phyloP scores from a whole-genome alignment of 2,329 filamentous ascomycete species.

The Didymella arachidicola region DNA sequence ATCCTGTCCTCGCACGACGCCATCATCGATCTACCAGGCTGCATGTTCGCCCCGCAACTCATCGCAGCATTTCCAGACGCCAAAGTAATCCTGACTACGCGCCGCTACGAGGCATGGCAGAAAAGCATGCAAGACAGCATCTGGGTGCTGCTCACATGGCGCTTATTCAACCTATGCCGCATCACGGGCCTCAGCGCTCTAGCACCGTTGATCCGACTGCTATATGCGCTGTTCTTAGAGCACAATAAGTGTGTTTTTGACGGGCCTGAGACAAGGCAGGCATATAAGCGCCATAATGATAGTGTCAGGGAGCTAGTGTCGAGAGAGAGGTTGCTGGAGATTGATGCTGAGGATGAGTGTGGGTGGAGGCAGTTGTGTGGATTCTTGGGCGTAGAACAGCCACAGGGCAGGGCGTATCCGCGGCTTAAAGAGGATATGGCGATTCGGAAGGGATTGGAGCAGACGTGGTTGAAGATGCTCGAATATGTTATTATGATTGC shows the following conservation, averaged over 20 bases:
- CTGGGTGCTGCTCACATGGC: slow-evolving; percentile 38
- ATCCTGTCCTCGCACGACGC: slow-evolving; percentile 56
- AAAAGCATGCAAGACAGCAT: slow-evolving; percentile 36
- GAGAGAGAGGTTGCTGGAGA: slow-evolving; percentile 34
- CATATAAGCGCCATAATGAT: slow-evolving; percentile 38
- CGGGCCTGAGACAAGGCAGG: slow-evolving; percentile 28
- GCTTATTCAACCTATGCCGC: slow-evolving; percentile 29
- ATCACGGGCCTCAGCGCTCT: slow-evolving; percentile 32
- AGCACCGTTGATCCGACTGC: slow-evolving; percentile 34
- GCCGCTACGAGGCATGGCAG: slow-evolving; percentile 40
- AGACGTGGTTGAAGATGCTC: no score
- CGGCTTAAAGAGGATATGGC: no score
- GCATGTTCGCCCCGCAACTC: slow-evolving; percentile 39
- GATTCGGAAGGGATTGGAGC: no score
- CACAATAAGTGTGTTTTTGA: slow-evolving; percentile 38
- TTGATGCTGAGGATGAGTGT: slow-evolving; percentile 28
- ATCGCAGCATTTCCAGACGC: slow-evolving; percentile 45
- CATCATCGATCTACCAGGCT: slow-evolving; percentile 42
- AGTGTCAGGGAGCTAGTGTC: slow-evolving; percentile 36
- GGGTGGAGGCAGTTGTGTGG: slow-evolving; percentile 41
- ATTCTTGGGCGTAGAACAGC: slow-evolving; percentile 21
- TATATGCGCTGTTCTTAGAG: slow-evolving; percentile 33
- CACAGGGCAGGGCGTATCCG: no score
- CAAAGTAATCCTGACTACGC: slow-evolving; percentile 46
- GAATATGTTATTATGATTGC: no score